A percentile compares a stretch with the other conserved stretches of the same genome.
phyloP scores from a whole-genome alignment of 2,329 filamentous ascomycete genomes.

The Aspergillus quadricinctus region DNA sequence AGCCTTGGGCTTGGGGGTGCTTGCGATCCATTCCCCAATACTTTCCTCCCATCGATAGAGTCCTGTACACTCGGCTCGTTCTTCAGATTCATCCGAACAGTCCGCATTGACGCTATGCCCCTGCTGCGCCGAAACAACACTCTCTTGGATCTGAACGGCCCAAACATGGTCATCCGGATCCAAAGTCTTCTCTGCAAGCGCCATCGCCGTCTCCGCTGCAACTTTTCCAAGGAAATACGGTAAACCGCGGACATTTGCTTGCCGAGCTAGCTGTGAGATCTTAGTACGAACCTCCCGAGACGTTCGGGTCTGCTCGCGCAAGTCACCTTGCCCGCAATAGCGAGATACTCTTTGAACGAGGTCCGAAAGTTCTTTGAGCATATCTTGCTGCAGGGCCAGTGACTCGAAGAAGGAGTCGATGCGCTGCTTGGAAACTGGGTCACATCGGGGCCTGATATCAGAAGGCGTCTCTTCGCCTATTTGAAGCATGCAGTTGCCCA shows the following conservation, averaged over 20 bases:
- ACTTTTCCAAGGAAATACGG: constrained; percentile 31
- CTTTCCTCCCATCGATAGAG: constrained; percentile 53
- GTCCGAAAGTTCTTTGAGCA: constrained; percentile 31
- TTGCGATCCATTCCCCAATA: constrained; percentile 54
- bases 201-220: constrained; percentile 37
- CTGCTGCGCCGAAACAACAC: constrained; percentile 19
- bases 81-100: constrained; percentile 11
- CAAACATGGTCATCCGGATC: constrained; percentile 37
- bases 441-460: constrained; percentile 4
- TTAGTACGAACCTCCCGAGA: constrained; percentile 24
- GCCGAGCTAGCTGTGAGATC: constrained; percentile 21
- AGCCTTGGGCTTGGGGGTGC: constrained; percentile 31
- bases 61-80: constrained; percentile 15
- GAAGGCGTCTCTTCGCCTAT: constrained; percentile 19
- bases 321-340: constrained; percentile 25
- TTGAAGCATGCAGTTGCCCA: constrained; percentile 27
- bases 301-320: constrained; percentile 19
- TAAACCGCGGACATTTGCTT: constrained; percentile 18
- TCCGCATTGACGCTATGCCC: constrained; percentile 6
- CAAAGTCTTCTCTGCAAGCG: constrained; percentile 35
- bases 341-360: constrained; percentile 33
- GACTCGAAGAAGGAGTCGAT: constrained; percentile 28
- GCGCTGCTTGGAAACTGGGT: constrained; percentile 15
- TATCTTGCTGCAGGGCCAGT: constrained; percentile 26
- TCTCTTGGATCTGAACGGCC: constrained; percentile 37